phyloP scores from a whole-genome alignment of 495 filamentous ascomycete species.

The Tirmania nivea region DNA sequence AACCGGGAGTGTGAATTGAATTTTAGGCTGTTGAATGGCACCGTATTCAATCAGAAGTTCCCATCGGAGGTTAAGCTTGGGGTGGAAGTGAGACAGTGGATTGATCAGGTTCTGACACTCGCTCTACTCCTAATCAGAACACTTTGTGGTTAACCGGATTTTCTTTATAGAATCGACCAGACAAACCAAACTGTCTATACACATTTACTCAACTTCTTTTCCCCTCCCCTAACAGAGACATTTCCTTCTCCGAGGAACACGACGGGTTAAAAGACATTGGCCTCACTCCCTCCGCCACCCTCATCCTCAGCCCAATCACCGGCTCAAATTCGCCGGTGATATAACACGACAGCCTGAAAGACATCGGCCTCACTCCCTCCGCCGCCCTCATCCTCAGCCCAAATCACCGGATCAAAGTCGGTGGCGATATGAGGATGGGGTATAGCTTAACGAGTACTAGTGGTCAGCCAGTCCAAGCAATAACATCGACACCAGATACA shows the following conservation, averaged over 20 bases:
- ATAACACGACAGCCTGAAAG: constrained; percentile 32
- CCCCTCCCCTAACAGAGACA: constrained; percentile 48
- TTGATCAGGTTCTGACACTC: constrained; percentile 28
- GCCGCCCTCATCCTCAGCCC: constrained; percentile 69
- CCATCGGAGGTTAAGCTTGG: constrained; percentile 38
- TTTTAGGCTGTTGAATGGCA: constrained; percentile 67
- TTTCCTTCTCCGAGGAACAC: constrained; percentile 53
- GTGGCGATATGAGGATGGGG: neutral
- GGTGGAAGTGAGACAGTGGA: constrained; percentile 50
- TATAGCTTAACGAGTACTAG: too few relatives aligned
- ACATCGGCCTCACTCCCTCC: constrained; percentile 37
- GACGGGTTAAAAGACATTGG: constrained; percentile 41
- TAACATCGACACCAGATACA: too few relatives aligned
- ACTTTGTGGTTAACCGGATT: too few relatives aligned
- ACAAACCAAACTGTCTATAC: constrained; percentile 32
- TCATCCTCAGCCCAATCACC: constrained; percentile 65
- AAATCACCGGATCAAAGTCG: constrained; percentile 5
- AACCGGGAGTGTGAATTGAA: constrained; percentile 52
- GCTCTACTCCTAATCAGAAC: constrained; percentile 19
- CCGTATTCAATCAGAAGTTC: constrained; percentile 52
- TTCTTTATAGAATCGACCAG: constrained; percentile 3
- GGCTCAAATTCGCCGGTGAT: too few relatives aligned
- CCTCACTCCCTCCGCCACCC: constrained; percentile 52
- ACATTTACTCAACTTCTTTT: constrained; percentile 68
- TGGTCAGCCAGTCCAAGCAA: too few relatives aligned